A percentile compares a stretch with the other conserved stretches of the same genome.
Conservation (phyloP, 345 rosid genomes). For the Zanthoxylum bungeanum region DNA sequence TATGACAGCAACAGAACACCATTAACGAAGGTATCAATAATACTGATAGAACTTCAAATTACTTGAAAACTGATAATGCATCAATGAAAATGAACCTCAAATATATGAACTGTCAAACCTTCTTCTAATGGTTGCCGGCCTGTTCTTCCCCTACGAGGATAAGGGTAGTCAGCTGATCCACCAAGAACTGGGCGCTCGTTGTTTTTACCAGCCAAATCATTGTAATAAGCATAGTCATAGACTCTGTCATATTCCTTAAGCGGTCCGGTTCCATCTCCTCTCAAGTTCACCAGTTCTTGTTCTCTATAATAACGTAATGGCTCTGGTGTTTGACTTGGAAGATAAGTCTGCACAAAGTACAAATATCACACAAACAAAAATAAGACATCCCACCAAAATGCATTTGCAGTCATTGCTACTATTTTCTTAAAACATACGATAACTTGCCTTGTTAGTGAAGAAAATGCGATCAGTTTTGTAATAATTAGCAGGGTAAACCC, state of each 20-base stretch:
- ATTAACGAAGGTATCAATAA: not conserved
- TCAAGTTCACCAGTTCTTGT: slow-evolving; percentile 53
- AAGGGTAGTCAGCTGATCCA: slow-evolving; percentile 61
- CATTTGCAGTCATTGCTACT: not conserved
- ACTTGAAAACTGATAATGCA: not conserved
- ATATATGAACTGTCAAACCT: slow-evolving; percentile 23
- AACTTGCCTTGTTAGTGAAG: slow-evolving; percentile 67
- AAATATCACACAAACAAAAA: not conserved
- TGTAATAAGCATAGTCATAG: slow-evolving; percentile 82
- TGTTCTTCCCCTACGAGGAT: slow-evolving; percentile 83
- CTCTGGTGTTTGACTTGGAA: slow-evolving; percentile 60
- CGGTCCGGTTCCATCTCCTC: slow-evolving; percentile 75
- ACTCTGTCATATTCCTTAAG: slow-evolving; percentile 74
- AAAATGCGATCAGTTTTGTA: slow-evolving; percentile 58
- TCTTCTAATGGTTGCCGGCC: slow-evolving; percentile 47
- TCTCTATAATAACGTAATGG: slow-evolving; percentile 52
- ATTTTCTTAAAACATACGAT: not conserved
- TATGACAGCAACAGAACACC: not conserved
- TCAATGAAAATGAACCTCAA: no score
- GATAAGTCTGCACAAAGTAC: slow-evolving; percentile 50
- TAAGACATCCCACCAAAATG: not conserved
- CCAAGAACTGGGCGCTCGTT: slow-evolving; percentile 75
- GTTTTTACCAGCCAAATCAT: slow-evolving; percentile 51
- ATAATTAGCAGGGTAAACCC: slow-evolving; percentile 69
- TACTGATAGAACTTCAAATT: not conserved